These are phyloP conservation scores for Chlamydomonas incerta DNA, from an alignment of 139 green algal species.

Conservation along the genomic window DNA sequence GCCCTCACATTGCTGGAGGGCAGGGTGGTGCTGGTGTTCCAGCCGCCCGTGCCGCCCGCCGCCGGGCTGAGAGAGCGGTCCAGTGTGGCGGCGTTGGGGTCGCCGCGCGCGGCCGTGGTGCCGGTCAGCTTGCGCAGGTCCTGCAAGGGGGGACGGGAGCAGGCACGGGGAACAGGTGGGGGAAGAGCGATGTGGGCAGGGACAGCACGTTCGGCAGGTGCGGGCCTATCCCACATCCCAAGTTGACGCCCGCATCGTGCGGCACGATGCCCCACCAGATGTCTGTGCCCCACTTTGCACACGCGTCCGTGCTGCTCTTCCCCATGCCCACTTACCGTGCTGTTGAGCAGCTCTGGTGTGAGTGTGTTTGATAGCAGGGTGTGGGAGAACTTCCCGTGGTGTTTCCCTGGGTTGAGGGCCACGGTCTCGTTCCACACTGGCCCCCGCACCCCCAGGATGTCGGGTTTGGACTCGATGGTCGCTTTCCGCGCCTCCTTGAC, in stretches of 20 bases:
- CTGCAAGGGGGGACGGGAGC: not conserved
- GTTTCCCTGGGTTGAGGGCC: conserved; percentile 2
- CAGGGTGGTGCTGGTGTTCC: not conserved
- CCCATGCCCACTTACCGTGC: conserved; percentile 2
- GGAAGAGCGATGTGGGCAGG: too few species aligned
- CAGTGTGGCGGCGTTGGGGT: not conserved
- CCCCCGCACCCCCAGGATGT: conserved; percentile 29
- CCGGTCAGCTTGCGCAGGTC: conserved; percentile 33
- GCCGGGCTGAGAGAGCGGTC: conserved; percentile 16
- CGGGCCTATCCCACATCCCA: too few species aligned
- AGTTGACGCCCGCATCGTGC: too few species aligned
- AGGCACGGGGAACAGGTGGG: too few species aligned
- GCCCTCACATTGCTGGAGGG: not conserved
- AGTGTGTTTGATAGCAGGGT: conserved; percentile 14
- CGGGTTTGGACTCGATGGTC: conserved; percentile 29
- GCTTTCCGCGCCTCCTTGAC: conserved; percentile 25
- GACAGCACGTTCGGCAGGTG: too few species aligned
- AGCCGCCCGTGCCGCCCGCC: not conserved
- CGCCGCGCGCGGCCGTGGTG: not conserved
- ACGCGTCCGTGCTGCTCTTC: too few species aligned
- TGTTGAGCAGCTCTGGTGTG: conserved; percentile 8
- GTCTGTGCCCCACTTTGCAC: too few species aligned
- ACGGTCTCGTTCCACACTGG: conserved; percentile 7
- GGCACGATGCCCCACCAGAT: too few species aligned
- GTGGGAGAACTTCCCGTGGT: not conserved